These are phyloP conservation scores for Fusarium clavum DNA, from an alignment of 2,329 filamentous ascomycete genomes.

Conservation along the genomic window DNA sequence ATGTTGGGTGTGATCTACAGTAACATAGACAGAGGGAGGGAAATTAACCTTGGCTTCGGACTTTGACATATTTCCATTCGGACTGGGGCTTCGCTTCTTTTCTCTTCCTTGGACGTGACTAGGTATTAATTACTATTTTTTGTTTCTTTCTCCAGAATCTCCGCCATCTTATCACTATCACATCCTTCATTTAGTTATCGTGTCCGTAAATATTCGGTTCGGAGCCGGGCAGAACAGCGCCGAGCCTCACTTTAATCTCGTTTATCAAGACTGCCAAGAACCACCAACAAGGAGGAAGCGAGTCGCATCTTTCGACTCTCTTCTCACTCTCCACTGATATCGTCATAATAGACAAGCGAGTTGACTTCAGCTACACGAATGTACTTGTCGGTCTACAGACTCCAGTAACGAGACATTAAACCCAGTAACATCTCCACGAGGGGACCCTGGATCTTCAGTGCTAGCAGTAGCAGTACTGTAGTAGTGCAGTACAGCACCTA, in stretches of 20 bases:
- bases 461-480: background rate
- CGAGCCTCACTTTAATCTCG: conserved; percentile 23
- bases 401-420: background rate
- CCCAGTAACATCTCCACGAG: conserved; percentile 16
- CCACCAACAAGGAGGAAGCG: conserved; percentile 6
- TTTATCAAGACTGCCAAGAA: conserved; percentile 32
- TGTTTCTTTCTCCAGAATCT: background rate
- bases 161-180: background rate
- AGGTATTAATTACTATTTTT: background rate
- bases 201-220: conserved; percentile 35
- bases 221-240: conserved; percentile 13
- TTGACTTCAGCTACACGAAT: conserved; percentile 6
- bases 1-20: background rate
- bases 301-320: conserved; percentile 10
- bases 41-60: conserved; percentile 19
- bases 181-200: conserved; percentile 1
- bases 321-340: conserved; percentile 23
- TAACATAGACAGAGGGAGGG: conserved; percentile 14
- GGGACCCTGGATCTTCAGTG: conserved; percentile 37
- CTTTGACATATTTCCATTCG: conserved; percentile 6
- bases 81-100: conserved; percentile 8
- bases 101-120: background rate
- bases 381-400: background rate
- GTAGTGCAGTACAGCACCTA: background rate
- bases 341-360: conserved; percentile 17